phyloP scores from a whole-genome alignment of 345 rosid genomes.

The Euclidium syriacum region DNA sequence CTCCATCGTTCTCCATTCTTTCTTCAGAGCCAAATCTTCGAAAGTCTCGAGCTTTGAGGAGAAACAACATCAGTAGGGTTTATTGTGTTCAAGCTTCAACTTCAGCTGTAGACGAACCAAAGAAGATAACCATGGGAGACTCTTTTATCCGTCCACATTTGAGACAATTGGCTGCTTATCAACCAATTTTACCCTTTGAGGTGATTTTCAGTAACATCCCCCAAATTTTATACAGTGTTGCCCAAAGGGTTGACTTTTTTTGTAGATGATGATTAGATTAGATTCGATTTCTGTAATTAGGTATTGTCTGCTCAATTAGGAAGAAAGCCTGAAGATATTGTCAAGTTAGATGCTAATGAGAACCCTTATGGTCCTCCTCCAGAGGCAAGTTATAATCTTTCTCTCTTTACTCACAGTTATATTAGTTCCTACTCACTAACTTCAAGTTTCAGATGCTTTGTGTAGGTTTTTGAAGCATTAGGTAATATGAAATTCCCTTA shows the following conservation, averaged over 20 bases:
- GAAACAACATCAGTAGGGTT: slow-evolving; percentile 26
- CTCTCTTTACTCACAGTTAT: not conserved
- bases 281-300: slow-evolving; percentile 26
- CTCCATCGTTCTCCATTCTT: slow-evolving; percentile 34
- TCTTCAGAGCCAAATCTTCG: slow-evolving; percentile 21
- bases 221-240: not conserved
- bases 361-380: slow-evolving; percentile 99
- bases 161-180: slow-evolving; percentile 73
- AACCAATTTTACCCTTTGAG: slow-evolving; percentile 94
- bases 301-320: slow-evolving; percentile 77
- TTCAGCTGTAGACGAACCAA: slow-evolving; percentile 39
- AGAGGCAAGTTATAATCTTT: slow-evolving; percentile 58
- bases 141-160: slow-evolving; percentile 81
- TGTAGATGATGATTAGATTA: not conserved
- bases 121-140: slow-evolving; percentile 48
- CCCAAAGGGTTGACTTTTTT: not conserved
- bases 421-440: not conserved
- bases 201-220: slow-evolving; percentile 22
- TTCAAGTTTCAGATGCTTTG: slow-evolving; percentile 33
- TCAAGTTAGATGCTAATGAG: slow-evolving; percentile 97
- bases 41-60: slow-evolving; percentile 23
- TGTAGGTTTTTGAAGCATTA: slow-evolving; percentile 87
- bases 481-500: slow-evolving; percentile 86
- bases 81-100: slow-evolving; percentile 39
- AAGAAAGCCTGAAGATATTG: slow-evolving; percentile 90